Conservation (phyloP, 2,329 filamentous ascomycete species). For the Kalmusia sp. region DNA sequence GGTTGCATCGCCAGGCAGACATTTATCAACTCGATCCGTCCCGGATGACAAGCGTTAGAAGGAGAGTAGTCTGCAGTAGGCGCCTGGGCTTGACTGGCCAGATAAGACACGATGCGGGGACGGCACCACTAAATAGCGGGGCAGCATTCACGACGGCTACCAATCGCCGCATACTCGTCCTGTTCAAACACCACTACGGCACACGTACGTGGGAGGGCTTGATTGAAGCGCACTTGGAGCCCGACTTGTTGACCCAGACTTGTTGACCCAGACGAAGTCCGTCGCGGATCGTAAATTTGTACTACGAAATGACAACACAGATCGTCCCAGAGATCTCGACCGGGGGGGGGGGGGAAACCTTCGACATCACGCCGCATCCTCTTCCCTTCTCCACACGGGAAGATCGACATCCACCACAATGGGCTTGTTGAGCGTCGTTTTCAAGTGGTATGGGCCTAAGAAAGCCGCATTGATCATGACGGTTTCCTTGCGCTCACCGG, state of each 20-base stretch:
- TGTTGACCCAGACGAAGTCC: neutral
- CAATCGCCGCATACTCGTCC: conserved; percentile 16
- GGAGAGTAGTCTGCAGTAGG: conserved; percentile 13
- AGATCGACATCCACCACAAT: conserved; percentile 85
- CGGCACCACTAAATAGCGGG: conserved; percentile 25
- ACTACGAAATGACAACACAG: conserved; percentile 29
- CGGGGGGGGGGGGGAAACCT: conserved; percentile 18
- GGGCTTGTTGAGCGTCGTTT: conserved; percentile 74
- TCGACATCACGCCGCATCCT: conserved; percentile 23
- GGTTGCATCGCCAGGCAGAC: conserved; percentile 42
- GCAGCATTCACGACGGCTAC: conserved; percentile 18
- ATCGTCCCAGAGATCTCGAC: conserved; percentile 15
- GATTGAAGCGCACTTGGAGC: conserved; percentile 19
- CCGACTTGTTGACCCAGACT: conserved; percentile 2
- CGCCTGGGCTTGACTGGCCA: conserved; percentile 32
- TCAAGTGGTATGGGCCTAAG: conserved; percentile 67
- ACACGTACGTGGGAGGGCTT: conserved; percentile 21
- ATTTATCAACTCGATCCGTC: conserved; percentile 38
- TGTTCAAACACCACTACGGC: conserved; percentile 5
- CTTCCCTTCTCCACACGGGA: conserved; percentile 59
- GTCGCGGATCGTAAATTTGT: conserved; percentile 7
- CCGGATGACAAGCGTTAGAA: conserved; percentile 34
- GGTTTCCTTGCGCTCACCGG: conserved; percentile 66
- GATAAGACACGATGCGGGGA: conserved; percentile 36
- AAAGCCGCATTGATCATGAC: conserved; percentile 83